Evolutionary conservation across 805 yeast species (phyloP).

Genomic region (Maudiozyma saulgeensis): DNA sequence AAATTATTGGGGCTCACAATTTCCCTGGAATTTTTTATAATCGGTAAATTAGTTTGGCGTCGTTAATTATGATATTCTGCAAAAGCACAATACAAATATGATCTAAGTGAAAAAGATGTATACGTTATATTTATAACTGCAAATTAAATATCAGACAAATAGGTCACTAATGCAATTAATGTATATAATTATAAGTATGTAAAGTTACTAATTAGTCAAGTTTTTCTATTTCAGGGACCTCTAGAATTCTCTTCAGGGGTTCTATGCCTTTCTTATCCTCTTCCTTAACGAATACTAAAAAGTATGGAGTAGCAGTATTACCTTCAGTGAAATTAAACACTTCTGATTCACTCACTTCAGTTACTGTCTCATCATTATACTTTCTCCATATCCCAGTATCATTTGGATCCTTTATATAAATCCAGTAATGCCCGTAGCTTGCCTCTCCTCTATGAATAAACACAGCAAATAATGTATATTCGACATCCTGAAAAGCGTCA

Average conservation of each 20-base stretch:
- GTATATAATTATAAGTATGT: too few species aligned
- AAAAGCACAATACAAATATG: too few species aligned
- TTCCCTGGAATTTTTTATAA: too few species aligned
- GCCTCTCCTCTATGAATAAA: slow-evolving; percentile 96
- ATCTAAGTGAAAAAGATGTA: too few species aligned
- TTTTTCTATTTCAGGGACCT: neutral
- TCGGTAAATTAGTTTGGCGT: neutral
- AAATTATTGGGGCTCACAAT: too few species aligned
- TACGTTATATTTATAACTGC: too few species aligned
- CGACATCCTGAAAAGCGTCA: slow-evolving; percentile 47
- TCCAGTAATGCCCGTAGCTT: slow-evolving; percentile 94
- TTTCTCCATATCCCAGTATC: slow-evolving; percentile 59
- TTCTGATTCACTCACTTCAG: slow-evolving; percentile 58
- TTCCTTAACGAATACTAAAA: slow-evolving; percentile 71
- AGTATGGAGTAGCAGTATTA: slow-evolving; percentile 90
- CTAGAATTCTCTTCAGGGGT: slow-evolving; percentile 47
- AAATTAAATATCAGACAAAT: too few species aligned
- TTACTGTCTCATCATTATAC: slow-evolving; percentile 92
- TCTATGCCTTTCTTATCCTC: slow-evolving; percentile 48
- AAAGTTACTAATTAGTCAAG: neutral
- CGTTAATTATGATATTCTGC: neutral
- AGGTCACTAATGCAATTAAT: too few species aligned
- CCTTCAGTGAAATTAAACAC: slow-evolving; percentile 56
- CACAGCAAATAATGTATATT: slow-evolving; percentile 80
- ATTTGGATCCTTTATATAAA: slow-evolving; percentile 73